A percentile compares a stretch with the other conserved stretches of the same genome.
Evolutionary conservation across 1,284 basidiomycete genomes (phyloP).

Genomic region (Jaminaea rosea): DNA sequence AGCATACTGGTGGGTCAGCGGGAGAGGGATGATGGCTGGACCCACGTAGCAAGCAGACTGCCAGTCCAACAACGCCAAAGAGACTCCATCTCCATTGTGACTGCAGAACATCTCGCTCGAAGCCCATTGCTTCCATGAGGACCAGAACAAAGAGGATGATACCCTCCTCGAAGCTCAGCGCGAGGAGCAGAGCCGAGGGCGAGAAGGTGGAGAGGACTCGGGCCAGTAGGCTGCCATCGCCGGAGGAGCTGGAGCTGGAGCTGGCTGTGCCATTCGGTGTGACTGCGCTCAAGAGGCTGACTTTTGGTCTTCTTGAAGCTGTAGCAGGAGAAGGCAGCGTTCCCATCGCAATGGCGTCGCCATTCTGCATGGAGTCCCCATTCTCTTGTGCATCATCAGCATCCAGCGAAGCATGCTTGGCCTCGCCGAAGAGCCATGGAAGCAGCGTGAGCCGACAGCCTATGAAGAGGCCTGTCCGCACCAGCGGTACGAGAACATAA

Average conservation of each 20-base stretch:
- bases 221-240: background rate
- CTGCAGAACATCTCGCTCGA: conserved; percentile 3
- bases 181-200: conserved; percentile 27
- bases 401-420: conserved; percentile 33
- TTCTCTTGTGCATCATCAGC: background rate
- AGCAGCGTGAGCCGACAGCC: conserved; percentile 11
- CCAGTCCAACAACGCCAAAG: conserved; percentile 11
- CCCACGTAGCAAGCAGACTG: conserved; percentile 19
- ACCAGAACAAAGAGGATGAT: conserved; percentile 32
- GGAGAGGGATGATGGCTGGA: background rate
- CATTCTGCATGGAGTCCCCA: background rate
- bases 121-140: conserved; percentile 27
- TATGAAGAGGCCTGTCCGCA: conserved; percentile 10
- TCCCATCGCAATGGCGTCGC: background rate
- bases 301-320: background rate
- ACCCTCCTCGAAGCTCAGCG: conserved; percentile 35
- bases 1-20: background rate
- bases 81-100: conserved; percentile 15
- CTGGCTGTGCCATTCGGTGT: background rate
- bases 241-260: conserved; percentile 2
- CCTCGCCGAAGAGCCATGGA: conserved; percentile 38
- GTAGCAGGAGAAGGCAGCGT: conserved; percentile 14
- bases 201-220: conserved; percentile 13
- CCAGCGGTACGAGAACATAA: background rate
- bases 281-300: background rate